Percentiles rank a stretch among this genome's conserved stretches.
Conservation (phyloP, 2,329 filamentous ascomycete species). For the Pseudodiploospora longispora region DNA sequence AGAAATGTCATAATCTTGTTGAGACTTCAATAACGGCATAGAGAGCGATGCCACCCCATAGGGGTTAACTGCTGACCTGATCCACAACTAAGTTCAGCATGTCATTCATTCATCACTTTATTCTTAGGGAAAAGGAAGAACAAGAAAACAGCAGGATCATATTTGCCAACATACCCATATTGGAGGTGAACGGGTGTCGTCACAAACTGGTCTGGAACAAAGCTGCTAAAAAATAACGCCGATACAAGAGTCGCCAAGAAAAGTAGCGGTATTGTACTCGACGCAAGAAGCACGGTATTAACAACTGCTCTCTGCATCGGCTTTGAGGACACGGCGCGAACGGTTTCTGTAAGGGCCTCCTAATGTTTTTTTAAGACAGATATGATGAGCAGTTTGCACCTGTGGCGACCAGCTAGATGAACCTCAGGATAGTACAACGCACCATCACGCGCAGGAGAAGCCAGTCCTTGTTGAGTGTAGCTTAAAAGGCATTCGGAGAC, state of each 20-base stretch:
- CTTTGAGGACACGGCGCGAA: conserved; percentile 39
- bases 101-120: neutral
- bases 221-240: conserved; percentile 46
- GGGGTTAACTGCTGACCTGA: conserved; percentile 41
- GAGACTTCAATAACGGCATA: conserved; percentile 49
- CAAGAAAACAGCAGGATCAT: too few species aligned
- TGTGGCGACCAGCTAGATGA: neutral
- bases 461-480: too few species aligned
- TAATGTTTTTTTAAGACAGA: conserved; percentile 6
- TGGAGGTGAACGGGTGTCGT: conserved; percentile 47
- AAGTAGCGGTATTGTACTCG: conserved; percentile 36
- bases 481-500: too few species aligned
- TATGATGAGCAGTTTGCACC: too few species aligned
- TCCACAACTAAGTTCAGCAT: neutral
- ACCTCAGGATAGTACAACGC: too few species aligned
- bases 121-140: neutral
- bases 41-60: conserved; percentile 42
- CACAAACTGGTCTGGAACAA: conserved; percentile 47
- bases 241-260: conserved; percentile 41
- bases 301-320: conserved; percentile 42
- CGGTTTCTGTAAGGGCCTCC: conserved; percentile 29
- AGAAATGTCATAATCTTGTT: conserved; percentile 78
- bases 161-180: conserved; percentile 40
- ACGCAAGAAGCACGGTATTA: conserved; percentile 36
- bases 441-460: too few species aligned